Evolutionary conservation across 140 eudicot species (phyloP), one percentile per base, ranked within the genome.

Genomic region (Ambrosia hybrid): DNA sequence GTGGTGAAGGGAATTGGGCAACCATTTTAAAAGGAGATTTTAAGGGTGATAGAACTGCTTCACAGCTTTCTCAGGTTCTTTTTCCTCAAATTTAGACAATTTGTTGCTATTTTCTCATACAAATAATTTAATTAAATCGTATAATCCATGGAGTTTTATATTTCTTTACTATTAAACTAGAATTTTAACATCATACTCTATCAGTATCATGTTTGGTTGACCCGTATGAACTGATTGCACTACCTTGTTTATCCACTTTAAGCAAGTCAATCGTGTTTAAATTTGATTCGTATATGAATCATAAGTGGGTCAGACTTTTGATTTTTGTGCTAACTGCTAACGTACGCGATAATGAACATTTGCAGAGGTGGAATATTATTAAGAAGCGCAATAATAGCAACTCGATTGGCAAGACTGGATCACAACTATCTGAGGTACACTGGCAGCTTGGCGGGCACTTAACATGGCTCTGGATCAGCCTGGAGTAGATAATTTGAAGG

Each of bases 1-100:
- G 79, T 53, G 98, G 96, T 55, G 98, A 92, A 82, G 92, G 91
- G 51, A 89, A 85, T 79, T 92, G 98, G 98, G 95, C 89, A 17
- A 83, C 46, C 76, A 89, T 92, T 26, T 72, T 87, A 9, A 85
- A 85, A 83, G 89, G 85, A 38, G 89, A 85, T 71, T 92, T 85
- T 66, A 84, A 87, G 84, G 81, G 86, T 30, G 97, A 87, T 56
- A 85, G 98, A 81, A 83, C 91, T 45, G 82, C 98, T 49, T 78
- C 92, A 57, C 96, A 92, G 79, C 80, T 92, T 11, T 87, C 96
- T 65, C 95, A 92, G 95, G 98, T 92, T 79, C 68, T 5, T 74
- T 59, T 60, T 36, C 30, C 30, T 21, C 30, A 21, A 21, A 21
- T 21, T 21, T 21, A 21, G 30, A 21, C 30, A 21, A 21, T 21